Evolutionary conservation across 306 rosid genomes (phyloP), one percentile per base, ranked within the genome.

Genomic region (Begonia loranthoides): DNA sequence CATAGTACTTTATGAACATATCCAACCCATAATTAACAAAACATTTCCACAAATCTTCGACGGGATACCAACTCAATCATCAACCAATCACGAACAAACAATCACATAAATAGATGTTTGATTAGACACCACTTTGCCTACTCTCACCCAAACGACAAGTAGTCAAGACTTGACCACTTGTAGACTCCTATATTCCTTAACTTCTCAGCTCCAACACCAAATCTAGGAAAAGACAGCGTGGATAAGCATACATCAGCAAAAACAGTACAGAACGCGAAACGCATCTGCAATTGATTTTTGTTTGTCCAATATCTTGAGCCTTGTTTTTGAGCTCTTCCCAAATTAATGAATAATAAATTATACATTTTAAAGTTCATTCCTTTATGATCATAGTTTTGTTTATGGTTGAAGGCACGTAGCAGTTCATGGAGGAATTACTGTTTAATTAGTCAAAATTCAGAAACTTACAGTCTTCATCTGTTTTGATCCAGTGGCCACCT

Each of bases 121-220:
- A 70, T 70, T 56, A 51, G 73, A 71, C 75, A 70, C 78, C 48
- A 51, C 50, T 22, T 44, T 61, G 62, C 36, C 36, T 28, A 28
- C 36, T 28, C 36, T 28, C 36, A 4, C 36, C 36, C 36, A 7
- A 7, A 5, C 36, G 36, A 7, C 36, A 28, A 4, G 36, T 28
- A 28, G 36, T 28, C 36, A 28, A 28, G 36, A 28, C 36, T 28
- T 28, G 36, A 28, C 36, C 36, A 64, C 61, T 57, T 33, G 62
- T 12, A 17, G 28, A 4, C 22, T 3, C 9, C 4, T 19, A n/a
- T 22, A 22, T 11, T 17, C 64, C 70, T 61, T 64, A 64, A 43
- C 63, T 59, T 57, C 70, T 80, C 59, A 90, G 82, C 94, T 90
- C 99, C 84, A 90, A 73, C 74, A 90, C 99, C 85, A 82, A 76